Evolutionary conservation across 108 stramenopile species (phyloP), one percentile per base, ranked within the genome.

Genomic region (Skeletonema tropicum): DNA sequence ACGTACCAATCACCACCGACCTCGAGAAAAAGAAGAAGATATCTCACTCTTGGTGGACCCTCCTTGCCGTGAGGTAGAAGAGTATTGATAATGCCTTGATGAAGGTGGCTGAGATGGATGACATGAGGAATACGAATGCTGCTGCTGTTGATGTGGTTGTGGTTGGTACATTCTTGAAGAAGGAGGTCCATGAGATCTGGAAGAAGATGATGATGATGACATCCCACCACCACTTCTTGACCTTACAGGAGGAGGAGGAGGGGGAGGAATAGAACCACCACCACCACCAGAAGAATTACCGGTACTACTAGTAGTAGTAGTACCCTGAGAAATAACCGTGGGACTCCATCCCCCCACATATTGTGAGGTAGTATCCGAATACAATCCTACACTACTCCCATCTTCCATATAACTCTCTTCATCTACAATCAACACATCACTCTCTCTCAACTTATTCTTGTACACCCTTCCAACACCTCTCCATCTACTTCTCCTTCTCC

Each of bases 261-360:
- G 48, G 17, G 48, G 17, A 19, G n/a, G 48, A n/a, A 49, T n/a
- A 49, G 48, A n/a, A 17, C 48, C 19, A 49, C 48, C 19, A 17
- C 48, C 19, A 49, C 48, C 19, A 48, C 17, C 26, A 29, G 26
- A 29, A 29, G 26, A 29, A n/a, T n/a, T n/a, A n/a, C n/a, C n/a
- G n/a, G n/a, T n/a, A n/a, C n/a, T n/a, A n/a, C n/a, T n/a, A n/a
- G n/a, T n/a, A 29, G 26, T 2, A 29, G 26, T 17, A 6, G 11
- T 17, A 19, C 48, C 12, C 38, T 35, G 33, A 35, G 26, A 49
- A 49, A 6, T 17, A 19, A 49, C 48, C 5, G 48, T 49, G 12
- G 48, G 48, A 49, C 48, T 49, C 48, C 48, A 49, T 49, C 48
- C 48, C 19, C 48, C 48, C n/a, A 49, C 48, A 49, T 49, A 49